Evolutionary conservation across 371 early-diverging fungal genomes (phyloP), one percentile per base, ranked within the genome.

Genomic region (Mucor irregularis): DNA sequence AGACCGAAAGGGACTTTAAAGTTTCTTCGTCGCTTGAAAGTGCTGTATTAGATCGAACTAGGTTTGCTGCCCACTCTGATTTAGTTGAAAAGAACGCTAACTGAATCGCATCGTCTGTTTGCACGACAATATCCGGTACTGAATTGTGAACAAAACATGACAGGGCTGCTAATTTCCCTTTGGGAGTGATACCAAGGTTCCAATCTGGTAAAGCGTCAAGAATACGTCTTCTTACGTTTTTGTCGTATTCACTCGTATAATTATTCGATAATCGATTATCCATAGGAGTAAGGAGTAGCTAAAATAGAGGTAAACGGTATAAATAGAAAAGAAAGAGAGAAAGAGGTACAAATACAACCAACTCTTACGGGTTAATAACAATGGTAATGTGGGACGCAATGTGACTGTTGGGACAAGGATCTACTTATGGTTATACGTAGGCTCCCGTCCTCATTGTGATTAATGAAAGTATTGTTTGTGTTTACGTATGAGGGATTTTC

Each of bases 111-210:
- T 28, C 9, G 7, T 51, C 6, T 3, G n/a, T 10, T 13, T 40
- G 21, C 26, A 14, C 10, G 30, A 52, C 9, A 16, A 53, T 45
- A 37, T 57, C 37, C 1, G 57, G 57, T 8, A 57, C 50, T 17
- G 57, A 22, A 6, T 57, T 33, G 17, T 57, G 57, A 13, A 57
- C 57, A 21, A 57, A 57, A 28, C 57, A 43, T 25, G 49, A 28
- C 28, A 35, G 43, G 2, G 26, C 13, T 14, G 57, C 57, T 19
- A 57, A 10, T n/a, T 42, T 42, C 7, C 57, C 57, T 19, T 42
- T 25, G 5, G 49, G 57, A 7, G 37, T 33, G n/a, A 57, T 34
- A 34, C 49, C 57, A 14, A 43, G 8, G 43, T 57, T 57, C 57
- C 57, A 57, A 26, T 49, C 25, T 9, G 34, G 21, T 9, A 49